phyloP scores from a whole-genome alignment of 495 filamentous ascomycete species.

The Alectoria sarmentosa region DNA sequence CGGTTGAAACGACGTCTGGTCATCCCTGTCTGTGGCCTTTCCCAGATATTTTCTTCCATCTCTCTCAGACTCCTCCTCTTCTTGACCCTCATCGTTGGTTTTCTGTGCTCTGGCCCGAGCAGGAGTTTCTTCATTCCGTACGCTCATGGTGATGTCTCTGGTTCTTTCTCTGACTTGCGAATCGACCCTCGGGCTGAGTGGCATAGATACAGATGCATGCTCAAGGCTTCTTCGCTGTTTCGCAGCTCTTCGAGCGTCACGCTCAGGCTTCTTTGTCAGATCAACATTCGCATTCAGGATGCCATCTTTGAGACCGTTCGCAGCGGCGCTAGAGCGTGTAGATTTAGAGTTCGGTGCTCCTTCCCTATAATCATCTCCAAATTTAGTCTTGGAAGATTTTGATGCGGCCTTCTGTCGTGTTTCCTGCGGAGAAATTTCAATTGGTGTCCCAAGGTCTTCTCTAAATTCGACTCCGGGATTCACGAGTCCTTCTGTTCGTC shows the following conservation, averaged over 20 bases:
- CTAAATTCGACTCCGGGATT: too few relatives aligned
- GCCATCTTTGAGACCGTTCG: slow-evolving; percentile 3
- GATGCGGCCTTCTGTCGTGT: neutral
- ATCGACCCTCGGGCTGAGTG: neutral
- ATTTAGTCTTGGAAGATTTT: neutral
- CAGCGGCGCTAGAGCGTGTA: neutral
- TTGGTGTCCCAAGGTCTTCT: neutral
- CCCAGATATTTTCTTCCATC: neutral
- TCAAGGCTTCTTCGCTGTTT: neutral
- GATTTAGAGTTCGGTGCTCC: neutral
- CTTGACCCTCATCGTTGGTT: neutral
- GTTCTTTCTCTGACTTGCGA: neutral
- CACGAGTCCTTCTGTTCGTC: neutral
- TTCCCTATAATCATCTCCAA: neutral
- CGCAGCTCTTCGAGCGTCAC: neutral
- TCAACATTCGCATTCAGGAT: neutral
- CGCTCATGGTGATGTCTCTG: neutral
- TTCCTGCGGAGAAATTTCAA: neutral
- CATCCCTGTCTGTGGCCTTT: neutral
- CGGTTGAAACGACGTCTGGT: neutral
- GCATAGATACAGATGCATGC: neutral
- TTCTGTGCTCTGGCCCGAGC: neutral
- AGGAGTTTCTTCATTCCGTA: neutral
- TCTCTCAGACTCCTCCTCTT: neutral
- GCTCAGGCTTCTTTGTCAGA: neutral